These are phyloP conservation scores for Anisodus acutangulus DNA, from an alignment of 257 asterid genomes.

Conservation along the genomic window DNA sequence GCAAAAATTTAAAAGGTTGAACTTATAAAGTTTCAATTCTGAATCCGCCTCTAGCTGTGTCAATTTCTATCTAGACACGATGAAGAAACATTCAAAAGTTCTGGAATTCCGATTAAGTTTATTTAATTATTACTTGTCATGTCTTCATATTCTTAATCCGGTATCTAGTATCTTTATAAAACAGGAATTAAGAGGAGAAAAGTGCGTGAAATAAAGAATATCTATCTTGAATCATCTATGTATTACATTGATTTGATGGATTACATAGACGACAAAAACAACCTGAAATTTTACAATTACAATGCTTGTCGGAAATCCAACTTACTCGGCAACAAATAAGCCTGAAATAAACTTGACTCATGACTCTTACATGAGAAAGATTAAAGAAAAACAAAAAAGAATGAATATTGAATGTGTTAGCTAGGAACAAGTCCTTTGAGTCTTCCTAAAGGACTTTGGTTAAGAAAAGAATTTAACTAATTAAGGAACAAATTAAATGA, in stretches of 20 bases:
- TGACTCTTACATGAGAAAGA: not conserved
- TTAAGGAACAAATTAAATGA: not conserved
- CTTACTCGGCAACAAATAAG: no score
- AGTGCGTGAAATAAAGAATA: not conserved
- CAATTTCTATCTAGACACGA: no score
- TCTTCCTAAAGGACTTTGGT: not conserved
- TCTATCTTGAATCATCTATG: constrained; percentile 9
- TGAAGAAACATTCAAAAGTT: not conserved
- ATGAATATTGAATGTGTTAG: constrained; percentile 27
- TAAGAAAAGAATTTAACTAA: not conserved
- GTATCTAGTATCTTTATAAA: no score
- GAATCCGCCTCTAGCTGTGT: no score
- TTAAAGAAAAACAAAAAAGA: not conserved
- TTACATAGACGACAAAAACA: not conserved
- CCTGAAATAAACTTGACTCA: not conserved
- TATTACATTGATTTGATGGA: not conserved
- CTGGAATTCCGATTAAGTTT: not conserved
- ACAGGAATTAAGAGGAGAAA: not conserved
- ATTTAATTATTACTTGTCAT: not conserved
- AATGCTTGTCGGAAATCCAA: not conserved
- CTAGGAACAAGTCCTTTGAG: not conserved
- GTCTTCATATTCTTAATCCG: no score
- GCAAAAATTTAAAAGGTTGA: no score
- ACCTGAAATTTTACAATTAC: not conserved
- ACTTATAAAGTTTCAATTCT: no score